Evolutionary conservation across 2,329 filamentous ascomycete species (phyloP), one percentile per base, ranked within the genome.

Genomic region (Stemphylium vesicarium): DNA sequence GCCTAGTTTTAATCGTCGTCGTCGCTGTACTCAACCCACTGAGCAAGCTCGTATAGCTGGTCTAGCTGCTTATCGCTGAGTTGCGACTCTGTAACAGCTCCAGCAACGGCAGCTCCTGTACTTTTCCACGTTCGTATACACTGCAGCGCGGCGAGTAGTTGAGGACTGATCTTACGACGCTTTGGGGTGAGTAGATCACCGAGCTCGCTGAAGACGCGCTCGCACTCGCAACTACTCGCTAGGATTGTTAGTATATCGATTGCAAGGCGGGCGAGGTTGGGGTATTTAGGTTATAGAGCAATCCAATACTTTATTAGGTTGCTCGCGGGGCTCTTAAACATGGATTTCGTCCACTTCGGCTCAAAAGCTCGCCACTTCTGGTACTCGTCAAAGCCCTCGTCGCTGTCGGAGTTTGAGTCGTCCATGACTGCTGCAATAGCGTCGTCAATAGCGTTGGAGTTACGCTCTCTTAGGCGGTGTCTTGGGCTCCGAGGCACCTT

Each of bases 151-250:
- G 45, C 45, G 7, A 48, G 45, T 48, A 48, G n/a, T 15, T 48
- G 16, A 20, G 35, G 4, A 6, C 45, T 35, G 4, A 48, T 48
- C 20, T 39, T 40, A 4, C 45, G 45, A 8, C 45, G 16, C 6
- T 13, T 15, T 11, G 36, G 45, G 24, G 39, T 35, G 20, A 48
- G 20, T 40, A 48, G 45, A 48, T 48, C 45, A 33, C 45, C 45
- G 1, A 46, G 32, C 16, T 46, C 43, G 16, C 43, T 46, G 10
- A 46, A 46, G 4, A 46, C 7, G 13, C 35, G 33, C 45, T 48
- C 35, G 22, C 35, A 48, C 35, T 48, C 35, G 35, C 35, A 48
- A 26, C 45, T 49, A 9, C 11, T 22, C 8, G 46, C 46, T 13
- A 26, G 46, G 24, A 49, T 49, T 13, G 37, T 35, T 15, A 49